Base-by-base conservation (phyloP, 495 filamentous ascomycete genomes). In the Tuber brumale region DNA sequence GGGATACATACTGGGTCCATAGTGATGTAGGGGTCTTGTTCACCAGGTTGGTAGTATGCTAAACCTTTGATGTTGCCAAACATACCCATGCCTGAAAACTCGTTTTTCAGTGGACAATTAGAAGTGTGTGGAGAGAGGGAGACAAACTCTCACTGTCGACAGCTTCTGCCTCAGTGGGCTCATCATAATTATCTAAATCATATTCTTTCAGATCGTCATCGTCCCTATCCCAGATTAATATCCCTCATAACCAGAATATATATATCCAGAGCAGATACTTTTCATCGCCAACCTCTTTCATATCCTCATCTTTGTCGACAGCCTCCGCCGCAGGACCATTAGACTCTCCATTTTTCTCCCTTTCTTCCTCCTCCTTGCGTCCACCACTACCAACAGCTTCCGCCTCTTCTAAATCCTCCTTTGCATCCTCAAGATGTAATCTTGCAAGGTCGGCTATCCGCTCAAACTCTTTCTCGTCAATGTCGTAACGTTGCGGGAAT, bases 181-280 rank as follows among this genome's bases (percentile, higher is more conserved):
- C 81, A 75, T 82, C 81, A 46, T 82, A 99, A 83, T 97, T 91
- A 75, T 98, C 96, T 70, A 99, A 86, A 82, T 99, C 90, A 83
- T 97, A 98, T 84, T 98, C 94, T 83, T 93, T 94, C 16, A 99
- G 87, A 83, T 97, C 93, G 80, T 94, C 93, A 79, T 97, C 94
- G 72, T 92, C 88, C 51, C 78, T 80, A 44, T 31, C 19, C 37
- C n/a, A 19, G 23, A 16, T 66, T 46, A 44, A 75, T 16, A 79
- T 61, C 37, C 70, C 48, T 61, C 35, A 21, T 1, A 31, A 44
- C 39, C 42, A 43, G 14, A 45, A 39, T 70, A 18, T 27, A 19
- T n/a, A 71, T n/a, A 43, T 18, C n/a, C 69, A 14, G 19, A 14
- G n/a, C 41, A 10, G 10, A 45, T 45, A 75, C 78, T 76, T 27